These are phyloP conservation scores for Alternaria arbusti DNA, from an alignment of 2,329 filamentous ascomycete species.

Conservation along the genomic window DNA sequence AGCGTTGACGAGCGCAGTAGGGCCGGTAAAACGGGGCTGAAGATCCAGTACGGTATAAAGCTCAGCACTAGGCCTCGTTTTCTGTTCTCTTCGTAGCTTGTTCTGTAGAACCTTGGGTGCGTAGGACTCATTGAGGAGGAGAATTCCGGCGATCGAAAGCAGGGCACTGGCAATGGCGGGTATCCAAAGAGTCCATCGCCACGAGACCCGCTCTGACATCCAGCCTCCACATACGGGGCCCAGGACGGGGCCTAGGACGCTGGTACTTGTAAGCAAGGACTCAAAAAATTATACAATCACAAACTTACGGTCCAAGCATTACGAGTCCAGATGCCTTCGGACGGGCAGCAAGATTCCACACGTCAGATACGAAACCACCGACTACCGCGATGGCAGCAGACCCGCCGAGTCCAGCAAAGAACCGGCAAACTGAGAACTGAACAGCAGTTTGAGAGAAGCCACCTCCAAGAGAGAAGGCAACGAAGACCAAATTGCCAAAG, in stretches of 20 bases:
- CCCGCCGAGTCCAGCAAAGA: not conserved
- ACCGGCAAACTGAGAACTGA: not conserved
- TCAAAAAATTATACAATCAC: not conserved
- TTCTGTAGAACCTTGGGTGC: not conserved
- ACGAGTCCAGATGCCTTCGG: constrained; percentile 18
- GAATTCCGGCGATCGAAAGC: constrained; percentile 3
- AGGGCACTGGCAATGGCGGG: constrained; percentile 16
- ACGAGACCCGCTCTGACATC: constrained; percentile 16
- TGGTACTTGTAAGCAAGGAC: not conserved
- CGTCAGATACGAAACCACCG: constrained; percentile 52
- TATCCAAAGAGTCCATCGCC: constrained; percentile 20
- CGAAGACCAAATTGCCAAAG: constrained; percentile 28
- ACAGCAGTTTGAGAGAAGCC: constrained; percentile 8
- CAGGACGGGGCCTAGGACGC: constrained; percentile 16
- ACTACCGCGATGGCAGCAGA: constrained; percentile 25
- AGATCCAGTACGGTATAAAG: constrained; percentile 18
- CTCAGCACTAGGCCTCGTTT: not conserved
- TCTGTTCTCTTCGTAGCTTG: not conserved
- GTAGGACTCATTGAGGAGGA: constrained; percentile 11
- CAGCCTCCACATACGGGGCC: constrained; percentile 20
- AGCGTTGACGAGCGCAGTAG: constrained; percentile 4
- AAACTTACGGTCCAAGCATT: constrained; percentile 13
- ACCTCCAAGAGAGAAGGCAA: constrained; percentile 32
- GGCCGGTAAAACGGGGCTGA: not conserved
- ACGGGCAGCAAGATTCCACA: constrained; percentile 43